These are phyloP conservation scores for Pisolithus albus DNA, from an alignment of 768 basidiomycete species.

Conservation along the genomic window DNA sequence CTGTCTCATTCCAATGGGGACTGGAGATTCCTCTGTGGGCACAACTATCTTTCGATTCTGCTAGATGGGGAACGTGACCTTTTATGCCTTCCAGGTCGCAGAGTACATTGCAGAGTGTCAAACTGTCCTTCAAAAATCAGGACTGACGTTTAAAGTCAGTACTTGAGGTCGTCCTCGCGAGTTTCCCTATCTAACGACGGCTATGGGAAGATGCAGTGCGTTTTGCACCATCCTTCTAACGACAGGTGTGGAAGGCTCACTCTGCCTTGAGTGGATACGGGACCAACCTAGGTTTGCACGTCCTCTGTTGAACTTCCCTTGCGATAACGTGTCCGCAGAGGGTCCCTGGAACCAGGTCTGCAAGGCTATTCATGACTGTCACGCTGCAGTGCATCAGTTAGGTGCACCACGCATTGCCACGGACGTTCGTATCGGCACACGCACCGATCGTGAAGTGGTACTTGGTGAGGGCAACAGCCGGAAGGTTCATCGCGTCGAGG, in stretches of 20 bases:
- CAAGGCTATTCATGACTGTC: slow-evolving; percentile 86
- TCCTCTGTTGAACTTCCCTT: not conserved
- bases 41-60: not conserved
- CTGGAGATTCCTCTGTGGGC: slow-evolving; percentile 60
- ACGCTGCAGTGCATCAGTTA: slow-evolving; percentile 74
- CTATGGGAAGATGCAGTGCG: slow-evolving; percentile 33
- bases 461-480: slow-evolving; percentile 67
- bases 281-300: slow-evolving; percentile 67
- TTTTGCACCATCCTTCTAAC: slow-evolving; percentile 5
- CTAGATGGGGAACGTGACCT: slow-evolving; percentile 13
- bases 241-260: slow-evolving; percentile 3
- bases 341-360: slow-evolving; percentile 84
- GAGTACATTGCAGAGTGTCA: slow-evolving; percentile 80
- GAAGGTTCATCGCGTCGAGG: slow-evolving; percentile 77
- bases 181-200: not conserved
- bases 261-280: slow-evolving; percentile 66
- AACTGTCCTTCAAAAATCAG: slow-evolving; percentile 73
- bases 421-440: slow-evolving; percentile 92
- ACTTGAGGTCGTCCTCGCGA: not conserved
- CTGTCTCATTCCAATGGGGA: slow-evolving; percentile 84
- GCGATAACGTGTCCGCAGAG: slow-evolving; percentile 33
- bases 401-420: slow-evolving; percentile 77
- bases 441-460: slow-evolving; percentile 58
- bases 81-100: slow-evolving; percentile 46
- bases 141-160: slow-evolving; percentile 74